Evolutionary conservation across 1,139 yeast genomes (phyloP).

Genomic region (Blastobotrys capitulatus): DNA sequence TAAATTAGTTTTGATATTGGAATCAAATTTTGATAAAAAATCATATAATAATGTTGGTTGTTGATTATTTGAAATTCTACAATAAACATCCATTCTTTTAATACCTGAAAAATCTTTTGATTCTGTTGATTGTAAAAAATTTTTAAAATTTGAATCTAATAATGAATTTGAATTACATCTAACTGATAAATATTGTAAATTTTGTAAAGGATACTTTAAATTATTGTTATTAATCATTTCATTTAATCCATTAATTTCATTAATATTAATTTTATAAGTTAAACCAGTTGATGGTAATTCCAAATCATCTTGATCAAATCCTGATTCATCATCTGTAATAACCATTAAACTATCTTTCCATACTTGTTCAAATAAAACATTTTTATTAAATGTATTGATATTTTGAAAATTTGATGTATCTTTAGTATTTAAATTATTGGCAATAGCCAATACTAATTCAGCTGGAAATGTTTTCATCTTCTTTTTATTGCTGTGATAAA

Average conservation of each 20-base stretch:
- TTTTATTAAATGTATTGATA: not conserved
- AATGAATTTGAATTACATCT: constrained; percentile 4
- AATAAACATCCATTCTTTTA: constrained; percentile 6
- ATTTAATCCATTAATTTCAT: not conserved
- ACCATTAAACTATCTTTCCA: constrained; percentile 2
- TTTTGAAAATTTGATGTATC: constrained; percentile 1
- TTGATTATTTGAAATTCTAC: not conserved
- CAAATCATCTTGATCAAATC: constrained; percentile 8
- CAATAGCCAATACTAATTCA: constrained; percentile 4
- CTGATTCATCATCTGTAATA: constrained; percentile 3
- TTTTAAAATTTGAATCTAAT: not conserved
- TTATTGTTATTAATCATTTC: not conserved
- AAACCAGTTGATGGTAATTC: constrained; percentile 2
- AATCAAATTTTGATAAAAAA: constrained; percentile 2
- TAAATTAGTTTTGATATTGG: not conserved
- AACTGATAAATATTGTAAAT: constrained; percentile 4
- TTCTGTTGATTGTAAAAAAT: not conserved
- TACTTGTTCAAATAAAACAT: not conserved
- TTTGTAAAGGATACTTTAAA: constrained; percentile 1
- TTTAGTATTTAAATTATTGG: not conserved
- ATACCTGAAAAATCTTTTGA: not conserved
- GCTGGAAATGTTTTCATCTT: constrained; percentile 1
- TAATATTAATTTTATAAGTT: not conserved
- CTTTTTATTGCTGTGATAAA: too few species aligned
- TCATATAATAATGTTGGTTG: constrained; percentile 4